A percentile compares a stretch with the other conserved stretches of the same genome.
phyloP scores from a whole-genome alignment of 1,139 yeast genomes.

The Taphrina wiesneri region DNA sequence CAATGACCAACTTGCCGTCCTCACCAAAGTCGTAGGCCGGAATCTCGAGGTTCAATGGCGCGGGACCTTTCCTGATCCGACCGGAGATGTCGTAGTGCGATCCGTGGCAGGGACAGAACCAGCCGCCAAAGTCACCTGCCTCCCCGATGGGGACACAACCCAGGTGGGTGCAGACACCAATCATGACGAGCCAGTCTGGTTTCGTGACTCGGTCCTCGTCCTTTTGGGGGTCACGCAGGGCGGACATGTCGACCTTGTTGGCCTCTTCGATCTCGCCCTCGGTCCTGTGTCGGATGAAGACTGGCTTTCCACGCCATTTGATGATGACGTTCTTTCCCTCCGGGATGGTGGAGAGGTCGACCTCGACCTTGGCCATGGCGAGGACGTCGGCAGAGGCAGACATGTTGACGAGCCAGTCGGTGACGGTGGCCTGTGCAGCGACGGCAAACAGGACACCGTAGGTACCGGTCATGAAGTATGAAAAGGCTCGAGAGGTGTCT shows the following conservation, averaged over 20 bases:
- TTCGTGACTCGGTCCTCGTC: slow-evolving; percentile 93
- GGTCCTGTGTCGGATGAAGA: slow-evolving; percentile 98
- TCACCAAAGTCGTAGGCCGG: slow-evolving; percentile 85
- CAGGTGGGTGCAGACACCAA: slow-evolving; percentile 94
- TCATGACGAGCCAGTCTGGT: slow-evolving; percentile 98
- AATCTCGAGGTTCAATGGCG: slow-evolving; percentile 97
- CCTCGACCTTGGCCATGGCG: slow-evolving; percentile 99
- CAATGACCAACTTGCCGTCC: slow-evolving; percentile 77
- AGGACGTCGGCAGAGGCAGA: slow-evolving; percentile 98
- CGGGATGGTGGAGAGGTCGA: slow-evolving; percentile 89
- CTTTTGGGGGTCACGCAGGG: slow-evolving; percentile 89
- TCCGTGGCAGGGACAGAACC: slow-evolving; percentile 99
- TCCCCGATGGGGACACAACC: slow-evolving; percentile 99
- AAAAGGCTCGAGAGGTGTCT: slow-evolving; percentile 76
- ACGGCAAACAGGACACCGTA: slow-evolving; percentile 92
- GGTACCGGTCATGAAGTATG: slow-evolving; percentile 98
- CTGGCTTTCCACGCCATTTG: slow-evolving; percentile 99
- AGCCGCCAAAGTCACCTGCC: slow-evolving; percentile 99
- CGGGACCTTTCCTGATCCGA: slow-evolving; percentile 99
- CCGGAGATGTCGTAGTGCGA: slow-evolving; percentile 99
- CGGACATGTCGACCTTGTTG: slow-evolving; percentile 67
- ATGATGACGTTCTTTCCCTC: slow-evolving; percentile 97
- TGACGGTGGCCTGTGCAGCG: slow-evolving; percentile 94
- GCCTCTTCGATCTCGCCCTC: slow-evolving; percentile 92
- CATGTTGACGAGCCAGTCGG: slow-evolving; percentile 83